Evolutionary conservation across 805 yeast genomes (phyloP).

Genomic region (Candida ipomoeae): DNA sequence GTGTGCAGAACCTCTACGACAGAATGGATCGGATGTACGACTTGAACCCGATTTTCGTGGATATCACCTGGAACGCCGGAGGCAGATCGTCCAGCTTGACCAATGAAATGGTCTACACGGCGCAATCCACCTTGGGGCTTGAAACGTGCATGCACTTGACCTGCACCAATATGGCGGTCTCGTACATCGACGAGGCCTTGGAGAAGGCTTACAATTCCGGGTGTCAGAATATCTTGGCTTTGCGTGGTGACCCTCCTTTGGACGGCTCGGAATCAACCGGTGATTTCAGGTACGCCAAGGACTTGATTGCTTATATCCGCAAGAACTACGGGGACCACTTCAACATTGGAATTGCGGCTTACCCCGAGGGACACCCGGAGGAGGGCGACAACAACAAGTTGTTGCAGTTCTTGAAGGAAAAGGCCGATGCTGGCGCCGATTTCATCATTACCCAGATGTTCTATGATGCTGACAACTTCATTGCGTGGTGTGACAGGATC

Average conservation of each 20-base stretch:
- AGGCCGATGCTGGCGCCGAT: slow-evolving; percentile 91
- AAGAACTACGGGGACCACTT: slow-evolving; percentile 79
- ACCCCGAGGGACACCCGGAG: slow-evolving; percentile 97
- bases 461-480: slow-evolving; percentile 83
- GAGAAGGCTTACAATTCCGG: slow-evolving; percentile 84
- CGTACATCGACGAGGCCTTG: slow-evolving; percentile 78
- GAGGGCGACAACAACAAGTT: slow-evolving; percentile 50
- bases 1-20: slow-evolving; percentile 92
- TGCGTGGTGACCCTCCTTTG: slow-evolving; percentile 92
- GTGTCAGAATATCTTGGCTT: slow-evolving; percentile 90
- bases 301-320: slow-evolving; percentile 74
- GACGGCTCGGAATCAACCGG: slow-evolving; percentile 71
- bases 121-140: slow-evolving; percentile 84
- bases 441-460: slow-evolving; percentile 96
- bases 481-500: slow-evolving; percentile 72
- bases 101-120: slow-evolving; percentile 85
- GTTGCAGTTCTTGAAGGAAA: slow-evolving; percentile 69
- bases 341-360: slow-evolving; percentile 94
- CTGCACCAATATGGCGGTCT: slow-evolving; percentile 88
- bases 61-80: slow-evolving; percentile 98
- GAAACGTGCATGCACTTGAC: slow-evolving; percentile 98
- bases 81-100: slow-evolving; percentile 81
- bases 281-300: slow-evolving; percentile 86
- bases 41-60: slow-evolving; percentile 85
- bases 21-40: slow-evolving; percentile 97